Conservation (phyloP, 23 red algal genomes). For the Pyropia yezoensis region DNA sequence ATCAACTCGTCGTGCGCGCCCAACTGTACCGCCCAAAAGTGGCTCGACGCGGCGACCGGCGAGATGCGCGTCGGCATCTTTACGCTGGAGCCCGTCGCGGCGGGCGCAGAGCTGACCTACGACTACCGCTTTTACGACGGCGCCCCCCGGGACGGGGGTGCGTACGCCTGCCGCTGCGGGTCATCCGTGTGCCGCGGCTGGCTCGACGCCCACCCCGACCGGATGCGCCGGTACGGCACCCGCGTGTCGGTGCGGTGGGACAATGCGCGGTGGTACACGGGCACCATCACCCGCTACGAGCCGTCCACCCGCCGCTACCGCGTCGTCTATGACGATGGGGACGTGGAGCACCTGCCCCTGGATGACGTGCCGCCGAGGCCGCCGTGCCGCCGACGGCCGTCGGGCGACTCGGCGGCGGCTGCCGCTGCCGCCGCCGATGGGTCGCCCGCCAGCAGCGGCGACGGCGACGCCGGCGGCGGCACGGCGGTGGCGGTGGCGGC, state of each 20-base stretch:
- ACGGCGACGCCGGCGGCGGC: too few species aligned
- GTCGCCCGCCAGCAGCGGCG: too few species aligned
- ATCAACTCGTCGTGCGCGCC: slow-evolving; percentile 92
- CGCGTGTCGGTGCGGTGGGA: slow-evolving; percentile 18
- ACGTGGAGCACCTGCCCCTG: not conserved
- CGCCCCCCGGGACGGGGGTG: slow-evolving; percentile 29
- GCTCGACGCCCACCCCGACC: slow-evolving; percentile 35
- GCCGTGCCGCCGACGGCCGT: too few species aligned
- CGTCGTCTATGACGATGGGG: not conserved
- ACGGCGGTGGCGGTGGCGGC: too few species aligned
- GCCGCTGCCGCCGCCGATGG: too few species aligned
- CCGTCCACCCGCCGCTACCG: not conserved
- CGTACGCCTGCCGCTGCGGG: slow-evolving; percentile 54
- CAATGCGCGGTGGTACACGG: not conserved
- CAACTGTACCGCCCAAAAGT: slow-evolving; percentile 84
- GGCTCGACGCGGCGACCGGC: slow-evolving; percentile 51
- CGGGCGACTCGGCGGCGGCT: too few species aligned
- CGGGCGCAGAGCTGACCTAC: slow-evolving; percentile 86
- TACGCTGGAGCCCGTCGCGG: slow-evolving; percentile 49
- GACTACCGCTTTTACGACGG: slow-evolving; percentile 87
- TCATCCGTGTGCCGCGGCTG: slow-evolving; percentile 46
- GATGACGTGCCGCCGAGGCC: too few species aligned
- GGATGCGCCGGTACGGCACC: slow-evolving; percentile 34
- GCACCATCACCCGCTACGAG: slow-evolving; percentile 4
- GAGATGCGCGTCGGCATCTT: slow-evolving; percentile 90